Base-by-base conservation (phyloP, 441 rosid species). In the Gossypium davidsonii region DNA sequence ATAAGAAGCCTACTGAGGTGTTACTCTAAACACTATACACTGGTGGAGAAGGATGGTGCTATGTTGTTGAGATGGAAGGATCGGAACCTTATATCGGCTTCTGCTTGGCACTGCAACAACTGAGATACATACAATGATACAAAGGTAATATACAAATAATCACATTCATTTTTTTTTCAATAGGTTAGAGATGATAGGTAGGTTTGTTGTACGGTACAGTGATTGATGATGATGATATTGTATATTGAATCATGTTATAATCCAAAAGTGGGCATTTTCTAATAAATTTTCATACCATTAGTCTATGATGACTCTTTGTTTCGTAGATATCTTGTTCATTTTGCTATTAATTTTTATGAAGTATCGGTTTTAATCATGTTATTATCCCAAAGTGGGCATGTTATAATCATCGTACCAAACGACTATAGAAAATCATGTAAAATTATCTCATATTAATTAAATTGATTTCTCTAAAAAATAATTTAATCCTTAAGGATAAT, bases 41-140 rank as follows among this genome's bases (percentile, higher is more conserved):
- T 88, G 70, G 74, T 74, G 72, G 96, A 93, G 85, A 86, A 73
- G 49, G 94, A 89, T 79, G 95, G 91, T 17, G 96, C 91, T 23
- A 78, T 93, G 90, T 75, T 90, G 68, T 74, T 91, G 82, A 95
- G 96, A 3, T 93, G 97, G 97, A 90, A 88, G 79, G 84, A 86
- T 14, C 87, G 97, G 79, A 79, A 76, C 75, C 75, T 93, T 79
- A 46, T 91, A 46, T 93, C 98, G 34, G 92, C 92, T 64, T 90
- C 94, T 39, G 94, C 94, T 66, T 88, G 94, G 94, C 79, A 71
- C 44, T 90, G 81, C 83, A 52, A 12, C 3, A n/a, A 28, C 55
- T 51, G 39, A 44, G 73, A 55, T 15, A 4, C 12, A 21, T 20
- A n/a, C 42, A 64, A 46, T 39, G 58, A 31, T 20, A n/a, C 42